Percentiles rank a stretch among this genome's conserved stretches.
Conservation (phyloP, 768 basidiomycete species). For the Rhodotorula kratochvilovae region DNA sequence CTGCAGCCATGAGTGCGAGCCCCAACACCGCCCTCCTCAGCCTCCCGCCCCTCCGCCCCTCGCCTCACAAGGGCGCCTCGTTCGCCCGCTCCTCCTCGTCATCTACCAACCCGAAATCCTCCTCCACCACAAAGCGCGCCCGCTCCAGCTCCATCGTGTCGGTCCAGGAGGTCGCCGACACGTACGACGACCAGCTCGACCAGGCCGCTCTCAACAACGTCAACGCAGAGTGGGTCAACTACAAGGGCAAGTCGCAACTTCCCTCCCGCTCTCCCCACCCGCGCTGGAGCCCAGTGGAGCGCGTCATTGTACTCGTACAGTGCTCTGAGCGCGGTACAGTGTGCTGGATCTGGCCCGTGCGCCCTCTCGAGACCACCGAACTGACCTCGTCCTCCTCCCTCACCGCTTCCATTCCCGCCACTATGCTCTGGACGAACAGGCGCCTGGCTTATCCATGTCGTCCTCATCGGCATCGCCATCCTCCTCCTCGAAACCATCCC, state of each 20-base stretch:
- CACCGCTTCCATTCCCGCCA: neutral
- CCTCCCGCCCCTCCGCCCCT: constrained; percentile 5
- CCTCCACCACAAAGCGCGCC: constrained; percentile 18
- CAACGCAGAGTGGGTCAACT: constrained; percentile 90
- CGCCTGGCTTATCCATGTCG: constrained; percentile 95
- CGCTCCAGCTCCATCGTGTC: constrained; percentile 39
- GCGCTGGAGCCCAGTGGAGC: neutral
- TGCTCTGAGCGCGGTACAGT: no score
- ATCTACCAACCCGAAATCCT: neutral
- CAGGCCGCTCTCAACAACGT: constrained; percentile 54
- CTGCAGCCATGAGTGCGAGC: neutral
- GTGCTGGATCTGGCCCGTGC: neutral
- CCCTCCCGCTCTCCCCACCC: neutral
- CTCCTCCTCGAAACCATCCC: constrained; percentile 89
- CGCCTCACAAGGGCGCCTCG: constrained; percentile 1
- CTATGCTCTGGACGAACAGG: constrained; percentile 53
- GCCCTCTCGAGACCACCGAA: neutral
- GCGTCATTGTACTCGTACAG: neutral
- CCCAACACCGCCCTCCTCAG: constrained; percentile 3
- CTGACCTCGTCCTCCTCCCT: neutral
- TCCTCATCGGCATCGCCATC: constrained; percentile 85
- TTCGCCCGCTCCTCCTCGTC: constrained; percentile 8
- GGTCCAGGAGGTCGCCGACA: constrained; percentile 41
- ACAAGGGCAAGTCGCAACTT: constrained; percentile 61
- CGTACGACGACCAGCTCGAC: constrained; percentile 42